Conservation (phyloP, 1,284 basidiomycete species). For the Exsudoporus floridanus region DNA sequence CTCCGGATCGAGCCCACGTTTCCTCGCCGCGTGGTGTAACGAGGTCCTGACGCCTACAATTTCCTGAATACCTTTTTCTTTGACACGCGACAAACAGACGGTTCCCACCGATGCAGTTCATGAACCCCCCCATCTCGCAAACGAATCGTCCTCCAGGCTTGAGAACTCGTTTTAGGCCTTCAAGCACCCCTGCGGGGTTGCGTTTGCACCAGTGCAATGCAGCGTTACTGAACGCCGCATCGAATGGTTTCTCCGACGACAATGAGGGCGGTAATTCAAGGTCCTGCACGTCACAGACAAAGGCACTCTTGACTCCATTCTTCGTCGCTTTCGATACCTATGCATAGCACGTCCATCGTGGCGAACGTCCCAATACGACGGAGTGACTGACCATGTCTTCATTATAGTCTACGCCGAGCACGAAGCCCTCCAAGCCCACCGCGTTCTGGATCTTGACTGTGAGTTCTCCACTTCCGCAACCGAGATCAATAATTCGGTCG, state of each 20-base stretch:
- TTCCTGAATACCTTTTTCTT: background rate
- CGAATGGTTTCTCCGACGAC: slow-evolving; percentile 39
- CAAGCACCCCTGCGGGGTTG: slow-evolving; percentile 64
- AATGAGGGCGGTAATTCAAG: slow-evolving; percentile 37
- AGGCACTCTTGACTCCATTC: slow-evolving; percentile 48
- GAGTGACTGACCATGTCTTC: slow-evolving; percentile 62
- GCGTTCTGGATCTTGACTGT: slow-evolving; percentile 54
- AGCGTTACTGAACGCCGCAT: slow-evolving; percentile 77
- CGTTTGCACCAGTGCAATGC: slow-evolving; percentile 83
- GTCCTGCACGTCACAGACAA: slow-evolving; percentile 54
- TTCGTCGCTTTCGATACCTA: slow-evolving; percentile 58
- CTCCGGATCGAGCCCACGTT: slow-evolving; percentile 58
- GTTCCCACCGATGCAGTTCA: slow-evolving; percentile 62
- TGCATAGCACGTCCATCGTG: background rate
- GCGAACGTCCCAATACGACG: background rate
- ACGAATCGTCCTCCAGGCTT: slow-evolving; percentile 70
- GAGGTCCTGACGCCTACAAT: slow-evolving; percentile 58
- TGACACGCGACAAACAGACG: slow-evolving; percentile 4
- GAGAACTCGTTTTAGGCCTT: slow-evolving; percentile 57
- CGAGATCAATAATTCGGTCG: slow-evolving; percentile 75
- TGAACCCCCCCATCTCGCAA: slow-evolving; percentile 77
- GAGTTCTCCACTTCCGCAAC: slow-evolving; percentile 81
- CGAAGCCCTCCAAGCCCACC: slow-evolving; percentile 54
- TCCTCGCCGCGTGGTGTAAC: slow-evolving; percentile 54
- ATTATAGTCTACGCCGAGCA: slow-evolving; percentile 71